Percentiles rank a stretch among this genome's conserved stretches.
Conservation (phyloP, 768 basidiomycete genomes). For the Dioszegia aurantiaca region DNA sequence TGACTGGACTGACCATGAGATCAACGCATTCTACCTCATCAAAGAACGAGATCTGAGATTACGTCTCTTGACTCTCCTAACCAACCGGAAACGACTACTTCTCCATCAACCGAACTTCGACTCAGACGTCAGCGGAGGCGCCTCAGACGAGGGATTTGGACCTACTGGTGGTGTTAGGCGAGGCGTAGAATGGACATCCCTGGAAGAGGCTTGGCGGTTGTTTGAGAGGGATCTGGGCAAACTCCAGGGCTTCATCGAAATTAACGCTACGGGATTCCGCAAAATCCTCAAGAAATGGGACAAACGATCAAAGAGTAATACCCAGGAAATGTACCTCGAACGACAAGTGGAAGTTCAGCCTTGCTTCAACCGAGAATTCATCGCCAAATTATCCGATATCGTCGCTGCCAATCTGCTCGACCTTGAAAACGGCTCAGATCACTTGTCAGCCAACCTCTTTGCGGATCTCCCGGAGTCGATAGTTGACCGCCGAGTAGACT, state of each 20-base stretch:
- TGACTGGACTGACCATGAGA: slow-evolving; percentile 57
- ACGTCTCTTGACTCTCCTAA: slow-evolving; percentile 85
- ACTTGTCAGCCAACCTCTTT: slow-evolving; percentile 39
- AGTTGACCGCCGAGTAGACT: slow-evolving; percentile 43
- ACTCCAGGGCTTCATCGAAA: slow-evolving; percentile 96
- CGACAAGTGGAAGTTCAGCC: slow-evolving; percentile 99
- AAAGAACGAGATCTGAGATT: slow-evolving; percentile 92
- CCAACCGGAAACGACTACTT: slow-evolving; percentile 76
- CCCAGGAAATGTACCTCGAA: slow-evolving; percentile 93
- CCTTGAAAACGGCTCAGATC: slow-evolving; percentile 68
- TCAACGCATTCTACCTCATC: slow-evolving; percentile 95
- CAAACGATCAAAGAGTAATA: slow-evolving; percentile 88
- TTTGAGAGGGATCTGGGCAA: slow-evolving; percentile 92
- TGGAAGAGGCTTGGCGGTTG: slow-evolving; percentile 92
- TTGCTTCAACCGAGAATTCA: slow-evolving; percentile 94
- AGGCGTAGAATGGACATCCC: slow-evolving; percentile 89
- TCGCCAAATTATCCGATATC: slow-evolving; percentile 89
- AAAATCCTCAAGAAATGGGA: slow-evolving; percentile 99
- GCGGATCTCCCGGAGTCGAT: slow-evolving; percentile 46
- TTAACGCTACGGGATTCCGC: slow-evolving; percentile 92
- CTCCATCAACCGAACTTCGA: slow-evolving; percentile 19
- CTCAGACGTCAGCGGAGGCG: slow-evolving; percentile 63
- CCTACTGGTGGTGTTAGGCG: slow-evolving; percentile 27
- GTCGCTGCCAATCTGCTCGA: slow-evolving; percentile 66
- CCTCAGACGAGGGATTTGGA: slow-evolving; percentile 57